Evolutionary conservation across 179 eudicot species (phyloP), one percentile per base, ranked within the genome.

Genomic region (Beta macrorhiza): DNA sequence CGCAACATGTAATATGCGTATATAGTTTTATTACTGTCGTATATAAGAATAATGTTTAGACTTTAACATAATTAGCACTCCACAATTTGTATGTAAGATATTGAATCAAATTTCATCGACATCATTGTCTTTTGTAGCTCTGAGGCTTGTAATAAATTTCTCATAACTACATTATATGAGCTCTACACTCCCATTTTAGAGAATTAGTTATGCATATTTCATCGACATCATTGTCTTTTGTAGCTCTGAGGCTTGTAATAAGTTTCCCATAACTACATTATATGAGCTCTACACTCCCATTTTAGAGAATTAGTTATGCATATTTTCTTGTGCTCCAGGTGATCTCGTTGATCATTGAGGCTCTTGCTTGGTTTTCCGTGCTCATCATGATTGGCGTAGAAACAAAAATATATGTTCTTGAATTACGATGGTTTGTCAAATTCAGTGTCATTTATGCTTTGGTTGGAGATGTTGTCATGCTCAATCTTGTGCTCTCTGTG

Each of bases 341-440:
- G 62, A 87, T 87, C 76, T 89, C 94, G 5, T 82, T 93, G 82
- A 82, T 88, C 47, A 76, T 91, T 78, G 92, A 91, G 84, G 86
- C 89, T 80, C 83, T 89, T 83, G 84, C 93, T 63, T 94, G 98
- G 98, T 83, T 90, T 80, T 89, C 92, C 64, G 63, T 92, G 88
- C 47, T 94, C 83, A 72, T 90, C 72, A 88, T 92, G 97, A 84
- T 87, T 77, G 86, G 69, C 67, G 17, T 90, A 62, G 98, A 94
- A 89, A 92, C 91, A 67, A 89, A 84, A 87, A 86, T 88, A 14
- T 94, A 94, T 71, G 88, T 94, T 29, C 86, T 83, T 86, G 95
- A 91, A 65, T 89, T 91, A 67, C 88, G 97, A 73, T 92, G 97
- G 97, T 89, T 86, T 86, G 86, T 92, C 82, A 87, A 93, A 76